Percentiles rank a stretch among this genome's conserved stretches.
Conservation (phyloP, 2,329 filamentous ascomycete genomes). For the Diaporthe sp. region DNA sequence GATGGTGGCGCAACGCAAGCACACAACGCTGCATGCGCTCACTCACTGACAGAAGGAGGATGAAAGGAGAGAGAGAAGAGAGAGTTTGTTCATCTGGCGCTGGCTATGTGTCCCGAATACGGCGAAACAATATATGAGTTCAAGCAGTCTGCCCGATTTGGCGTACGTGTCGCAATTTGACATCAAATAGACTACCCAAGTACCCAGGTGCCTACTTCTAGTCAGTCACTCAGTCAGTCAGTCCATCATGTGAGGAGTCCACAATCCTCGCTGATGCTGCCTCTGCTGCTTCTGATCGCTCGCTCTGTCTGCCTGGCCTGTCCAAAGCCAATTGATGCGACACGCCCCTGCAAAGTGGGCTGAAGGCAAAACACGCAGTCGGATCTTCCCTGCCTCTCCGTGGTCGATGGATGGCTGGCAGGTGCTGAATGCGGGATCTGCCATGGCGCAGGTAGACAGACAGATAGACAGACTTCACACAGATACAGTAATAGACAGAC, state of each 20-base stretch:
- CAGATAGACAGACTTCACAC: not conserved
- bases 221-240: not conserved
- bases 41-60: not conserved
- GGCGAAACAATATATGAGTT: not conserved
- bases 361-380: constrained; percentile 12
- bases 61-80: no score
- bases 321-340: constrained; percentile 19
- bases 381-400: constrained; percentile 3
- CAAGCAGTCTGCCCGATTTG: not conserved
- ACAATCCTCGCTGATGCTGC: not conserved
- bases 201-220: not conserved
- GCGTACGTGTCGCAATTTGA: not conserved
- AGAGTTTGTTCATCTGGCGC: not conserved
- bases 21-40: not conserved
- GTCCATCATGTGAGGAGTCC: constrained; percentile 2
- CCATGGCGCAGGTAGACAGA: not conserved
- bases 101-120: not conserved
- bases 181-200: not conserved
- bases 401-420: constrained; percentile 6
- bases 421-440: not conserved
- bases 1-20: constrained; percentile 16
- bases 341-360: constrained; percentile 27
- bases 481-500: not conserved
- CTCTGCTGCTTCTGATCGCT: not conserved
- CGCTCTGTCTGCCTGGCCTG: not conserved